phyloP scores from a whole-genome alignment of 1,284 basidiomycete genomes.

The Moniliella sp. region DNA sequence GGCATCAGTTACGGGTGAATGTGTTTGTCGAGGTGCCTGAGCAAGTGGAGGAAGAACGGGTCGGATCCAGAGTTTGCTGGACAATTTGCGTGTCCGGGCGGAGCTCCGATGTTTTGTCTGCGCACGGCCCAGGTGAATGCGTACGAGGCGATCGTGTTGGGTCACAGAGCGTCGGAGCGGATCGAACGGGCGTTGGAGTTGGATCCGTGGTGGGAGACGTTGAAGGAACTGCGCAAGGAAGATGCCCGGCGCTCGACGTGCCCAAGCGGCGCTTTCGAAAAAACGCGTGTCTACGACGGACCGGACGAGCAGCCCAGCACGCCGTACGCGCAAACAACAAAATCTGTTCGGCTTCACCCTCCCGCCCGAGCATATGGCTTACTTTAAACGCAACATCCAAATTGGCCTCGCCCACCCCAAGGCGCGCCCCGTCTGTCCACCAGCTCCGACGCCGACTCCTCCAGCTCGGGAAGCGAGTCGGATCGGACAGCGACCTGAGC shows the following conservation, averaged over 20 bases:
- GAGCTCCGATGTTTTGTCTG: slow-evolving; percentile 27
- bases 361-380: slow-evolving; percentile 27
- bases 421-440: too few relatives aligned
- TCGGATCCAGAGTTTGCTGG: slow-evolving; percentile 22
- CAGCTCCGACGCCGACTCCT: too few relatives aligned
- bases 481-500: slow-evolving; percentile 9
- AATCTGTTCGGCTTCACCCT: slow-evolving; percentile 18
- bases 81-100: slow-evolving; percentile 30
- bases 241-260: slow-evolving; percentile 12
- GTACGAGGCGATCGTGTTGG: slow-evolving; percentile 25
- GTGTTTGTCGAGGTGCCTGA: slow-evolving; percentile 29
- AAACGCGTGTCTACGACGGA: slow-evolving; percentile 9
- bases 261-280: too few relatives aligned
- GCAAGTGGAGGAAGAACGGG: slow-evolving; percentile 21
- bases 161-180: slow-evolving; percentile 6
- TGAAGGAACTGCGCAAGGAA: slow-evolving; percentile 21
- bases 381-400: slow-evolving; percentile 27
- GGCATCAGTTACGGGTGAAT: slow-evolving; percentile 26
- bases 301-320: too few relatives aligned
- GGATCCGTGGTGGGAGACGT: slow-evolving; percentile 29
- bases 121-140: slow-evolving; percentile 15
- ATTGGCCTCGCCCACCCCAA: slow-evolving; percentile 27
- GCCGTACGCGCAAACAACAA: slow-evolving; percentile 13
- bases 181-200: slow-evolving; percentile 14
- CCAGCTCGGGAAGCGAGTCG: too few relatives aligned